Percentiles rank a stretch among this genome's conserved stretches.
Evolutionary conservation across 2,329 filamentous ascomycete genomes (phyloP).

Genomic region (Eutypella sp.): DNA sequence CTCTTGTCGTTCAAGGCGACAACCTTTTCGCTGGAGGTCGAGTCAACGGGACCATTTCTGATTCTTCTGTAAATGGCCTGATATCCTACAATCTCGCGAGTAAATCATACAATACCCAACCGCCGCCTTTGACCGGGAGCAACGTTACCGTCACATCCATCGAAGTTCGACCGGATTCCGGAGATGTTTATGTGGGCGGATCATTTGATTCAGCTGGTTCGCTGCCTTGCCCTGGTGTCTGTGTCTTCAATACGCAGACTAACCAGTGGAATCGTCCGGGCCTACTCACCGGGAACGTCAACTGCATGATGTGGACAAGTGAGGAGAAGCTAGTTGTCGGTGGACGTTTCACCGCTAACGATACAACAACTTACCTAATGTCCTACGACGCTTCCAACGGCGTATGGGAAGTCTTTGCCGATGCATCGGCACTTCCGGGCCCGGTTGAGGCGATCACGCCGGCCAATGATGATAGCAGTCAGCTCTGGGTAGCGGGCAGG

Average conservation of each 20-base stretch:
- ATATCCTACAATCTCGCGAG: constrained; percentile 71
- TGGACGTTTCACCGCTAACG: constrained; percentile 67
- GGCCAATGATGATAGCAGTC: constrained; percentile 64
- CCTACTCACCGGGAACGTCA: constrained; percentile 64
- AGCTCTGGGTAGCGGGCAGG: constrained; percentile 79
- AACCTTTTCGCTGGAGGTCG: constrained; percentile 78
- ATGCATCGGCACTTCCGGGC: constrained; percentile 66
- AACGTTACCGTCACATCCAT: constrained; percentile 73
- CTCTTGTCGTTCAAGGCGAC: constrained; percentile 62
- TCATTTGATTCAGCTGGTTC: constrained; percentile 79
- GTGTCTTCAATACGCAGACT: constrained; percentile 65
- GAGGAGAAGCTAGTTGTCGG: constrained; percentile 69
- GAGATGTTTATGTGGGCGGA: constrained; percentile 80
- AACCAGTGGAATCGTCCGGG: constrained; percentile 80
- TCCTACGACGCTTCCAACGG: constrained; percentile 65
- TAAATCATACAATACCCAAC: constrained; percentile 63
- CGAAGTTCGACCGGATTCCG: constrained; percentile 61
- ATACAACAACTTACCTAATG: constrained; percentile 62
- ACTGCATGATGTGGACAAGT: constrained; percentile 70
- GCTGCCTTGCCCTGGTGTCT: constrained; percentile 76
- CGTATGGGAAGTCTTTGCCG: constrained; percentile 60
- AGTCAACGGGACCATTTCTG: constrained; percentile 65
- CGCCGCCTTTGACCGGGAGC: constrained; percentile 66
- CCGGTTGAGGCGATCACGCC: constrained; percentile 71
- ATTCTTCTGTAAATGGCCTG: constrained; percentile 63